Base-by-base conservation (phyloP, 1,284 basidiomycete genomes). In the Schizophyllum amplum region DNA sequence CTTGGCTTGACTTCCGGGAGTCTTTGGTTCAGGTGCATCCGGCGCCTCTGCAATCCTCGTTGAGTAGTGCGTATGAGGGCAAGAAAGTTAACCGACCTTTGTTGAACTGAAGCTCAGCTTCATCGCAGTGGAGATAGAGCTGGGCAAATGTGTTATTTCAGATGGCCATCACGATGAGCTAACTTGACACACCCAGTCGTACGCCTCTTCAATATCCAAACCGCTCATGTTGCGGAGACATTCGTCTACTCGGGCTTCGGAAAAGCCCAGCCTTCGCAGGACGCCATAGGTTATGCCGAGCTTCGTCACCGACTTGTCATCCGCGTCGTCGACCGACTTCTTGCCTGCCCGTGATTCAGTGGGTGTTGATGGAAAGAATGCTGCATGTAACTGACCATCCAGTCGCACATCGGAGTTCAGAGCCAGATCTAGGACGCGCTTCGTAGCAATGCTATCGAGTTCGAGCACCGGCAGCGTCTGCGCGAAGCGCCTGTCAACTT, bases 151-250 rank as follows among this genome's bases (percentile, higher is more conserved):
- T 61, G 27, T 54, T 42, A 17, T 56, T 50, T 47, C 52, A 23
- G 22, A 27, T 53, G 51, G 21, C 48, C 4, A 23, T 27, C 3
- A 20, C 4, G 22, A 26, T 17, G 15, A n/a, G 47, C 11, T 52
- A 47, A 4, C 53, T 55, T n/a, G 4, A 69, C 84, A 60, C 64
- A 95, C 94, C 93, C 94, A 97, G 66, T 94, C 90, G 57, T 92
- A 79, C n/a, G 91, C 94, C 57, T 95, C 91, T 21, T 98, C 94
- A 47, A 97, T 76, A 5, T 94, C 91, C 20, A 91, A 74, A 1
- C 84, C 82, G 27, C 77, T 70, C 27, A 87, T 84, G 21, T 73
- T 70, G 55, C 70, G 72, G 15, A 97, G 70, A 62, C 92, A 94
- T 60, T 86, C 77, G 55, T 83, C 77, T 7, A 94, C 84, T 58